Conservation (phyloP, 2,329 filamentous ascomycete species). For the Alternaria hordeiaustralica region DNA sequence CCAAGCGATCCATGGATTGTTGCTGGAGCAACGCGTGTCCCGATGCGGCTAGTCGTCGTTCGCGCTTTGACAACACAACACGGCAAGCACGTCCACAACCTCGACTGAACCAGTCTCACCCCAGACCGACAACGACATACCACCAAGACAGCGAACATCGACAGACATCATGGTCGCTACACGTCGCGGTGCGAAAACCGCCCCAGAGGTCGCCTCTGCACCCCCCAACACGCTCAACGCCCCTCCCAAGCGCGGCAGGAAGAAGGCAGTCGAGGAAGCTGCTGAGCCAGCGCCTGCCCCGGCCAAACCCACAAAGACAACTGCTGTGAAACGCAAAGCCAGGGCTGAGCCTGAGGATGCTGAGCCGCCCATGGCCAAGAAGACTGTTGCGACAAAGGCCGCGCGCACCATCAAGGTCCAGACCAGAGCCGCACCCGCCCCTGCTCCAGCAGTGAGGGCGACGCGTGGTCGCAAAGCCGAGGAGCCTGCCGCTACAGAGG, state of each 20-base stretch:
- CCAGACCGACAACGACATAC: slow-evolving; percentile 8
- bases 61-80: slow-evolving; percentile 35
- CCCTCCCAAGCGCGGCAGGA: slow-evolving; percentile 42
- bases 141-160: slow-evolving; percentile 22
- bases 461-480: slow-evolving; percentile 33
- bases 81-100: slow-evolving; percentile 20
- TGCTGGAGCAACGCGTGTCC: slow-evolving; percentile 19
- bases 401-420: slow-evolving; percentile 31
- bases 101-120: slow-evolving; percentile 18
- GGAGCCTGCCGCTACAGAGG: slow-evolving; percentile 15
- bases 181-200: slow-evolving; percentile 37
- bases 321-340: slow-evolving; percentile 28
- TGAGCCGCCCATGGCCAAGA: slow-evolving; percentile 23
- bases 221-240: slow-evolving; percentile 37
- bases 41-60: slow-evolving; percentile 15
- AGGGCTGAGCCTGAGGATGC: slow-evolving; percentile 26
- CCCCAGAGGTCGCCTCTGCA: slow-evolving; percentile 31
- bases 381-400: slow-evolving; percentile 26
- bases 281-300: slow-evolving; percentile 23
- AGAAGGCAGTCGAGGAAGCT: slow-evolving; percentile 32
- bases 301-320: slow-evolving; percentile 27
- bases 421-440: slow-evolving; percentile 19
- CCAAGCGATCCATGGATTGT: slow-evolving; percentile 8
- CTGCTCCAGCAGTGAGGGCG: slow-evolving; percentile 31
- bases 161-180: slow-evolving; percentile 40